Evolutionary conservation across 176 grass and related monocot genomes (phyloP).

Genomic region (Echinochloa phyllopogon): DNA sequence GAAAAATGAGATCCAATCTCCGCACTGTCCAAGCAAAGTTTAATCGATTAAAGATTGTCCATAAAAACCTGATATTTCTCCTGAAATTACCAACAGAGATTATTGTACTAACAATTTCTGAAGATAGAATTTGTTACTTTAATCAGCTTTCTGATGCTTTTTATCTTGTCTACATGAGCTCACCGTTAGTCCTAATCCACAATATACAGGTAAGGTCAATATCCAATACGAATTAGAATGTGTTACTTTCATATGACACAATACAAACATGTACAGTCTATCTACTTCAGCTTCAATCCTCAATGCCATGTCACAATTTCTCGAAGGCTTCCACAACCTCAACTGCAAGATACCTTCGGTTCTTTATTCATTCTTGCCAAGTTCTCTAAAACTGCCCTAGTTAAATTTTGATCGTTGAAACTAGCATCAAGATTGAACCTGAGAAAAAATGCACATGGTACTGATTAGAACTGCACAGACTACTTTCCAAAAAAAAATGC

Average conservation of each 20-base stretch:
- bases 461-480: conserved; percentile 9
- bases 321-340: conserved; percentile 15
- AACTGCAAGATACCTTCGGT: conserved; percentile 60
- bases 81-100: background rate
- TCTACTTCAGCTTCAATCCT: conserved; percentile 29
- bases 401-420: conserved; percentile 86
- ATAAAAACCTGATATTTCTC: background rate
- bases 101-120: background rate
- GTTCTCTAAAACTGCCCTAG: conserved; percentile 75
- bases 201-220: conserved; percentile 56
- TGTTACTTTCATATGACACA: conserved; percentile 40
- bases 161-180: conserved; percentile 31
- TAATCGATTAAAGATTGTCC: background rate
- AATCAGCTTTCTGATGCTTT: conserved; percentile 17
- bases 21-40: background rate
- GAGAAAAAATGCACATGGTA: conserved; percentile 39
- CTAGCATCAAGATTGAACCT: conserved; percentile 70
- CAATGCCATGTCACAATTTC: conserved; percentile 1
- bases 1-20: background rate
- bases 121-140: background rate
- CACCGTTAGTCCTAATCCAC: conserved; percentile 36
- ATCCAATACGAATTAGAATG: conserved; percentile 35
- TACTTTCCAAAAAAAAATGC: too few relatives aligned
- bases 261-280: conserved; percentile 60
- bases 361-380: conserved; percentile 71